Base-by-base conservation (phyloP, 2,329 filamentous ascomycete genomes). In the Hirsutella rhossiliensis region DNA sequence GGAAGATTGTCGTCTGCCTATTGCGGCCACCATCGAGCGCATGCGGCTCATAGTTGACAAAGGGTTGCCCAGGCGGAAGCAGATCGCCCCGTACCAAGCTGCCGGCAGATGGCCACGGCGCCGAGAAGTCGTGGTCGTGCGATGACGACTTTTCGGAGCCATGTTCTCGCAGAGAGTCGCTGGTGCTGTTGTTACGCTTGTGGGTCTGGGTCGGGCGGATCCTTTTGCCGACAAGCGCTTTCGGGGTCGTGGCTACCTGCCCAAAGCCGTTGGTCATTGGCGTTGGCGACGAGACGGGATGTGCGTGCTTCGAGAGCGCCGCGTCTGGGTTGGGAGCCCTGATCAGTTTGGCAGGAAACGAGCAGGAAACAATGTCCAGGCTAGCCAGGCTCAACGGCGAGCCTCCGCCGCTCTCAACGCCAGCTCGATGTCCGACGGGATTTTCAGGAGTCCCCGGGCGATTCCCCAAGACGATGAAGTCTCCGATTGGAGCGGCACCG, bases 31-130 rank as follows among this genome's bases (percentile, higher is more conserved):
- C 63, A 15, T 60, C 60, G 4, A 71, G 71, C 40, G 67, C 69
- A 6, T 75, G 71, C 6, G 75, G 67, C 43, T 79, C 64, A 31
- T 80, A 67, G 38, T 89, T 80, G 36, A 96, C 83, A 57, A 85
- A 87, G 0, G 89, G 80, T 48, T 92, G 84, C 1, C 78, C 78
- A 2, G 90, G 92, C 15, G 88, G 86, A 48, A 94, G 76, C 6
- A 95, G 59, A 46, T 88, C 86, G 13, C 92, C 92, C 42, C 90
- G 78, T 18, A 97, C 89, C 32, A 98, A 75, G 50, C 84, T 90
- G 11, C 89, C 87, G 4, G 83, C 80, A 54, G 87, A 82, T 12
- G 83, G 78, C 19, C 81, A 68, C 11, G 80, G 72, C 49, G 82
- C 71, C 13, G 80, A 62, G 15, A 81, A 63, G 46, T 80, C 76